Conservation (phyloP, 208 protist genomes). For the Trichomonas tenax region DNA sequence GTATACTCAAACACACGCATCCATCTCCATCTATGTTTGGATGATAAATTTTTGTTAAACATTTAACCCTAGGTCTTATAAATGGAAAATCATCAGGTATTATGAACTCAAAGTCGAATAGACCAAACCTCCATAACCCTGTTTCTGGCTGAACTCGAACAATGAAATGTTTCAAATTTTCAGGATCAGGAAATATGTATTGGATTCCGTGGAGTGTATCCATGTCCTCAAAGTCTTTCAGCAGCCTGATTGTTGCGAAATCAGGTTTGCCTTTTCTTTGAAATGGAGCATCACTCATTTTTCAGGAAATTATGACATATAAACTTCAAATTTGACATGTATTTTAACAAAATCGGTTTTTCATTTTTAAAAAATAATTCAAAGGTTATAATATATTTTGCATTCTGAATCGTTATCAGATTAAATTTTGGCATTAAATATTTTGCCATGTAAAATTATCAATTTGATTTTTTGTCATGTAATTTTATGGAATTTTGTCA, state of each 20-base stretch:
- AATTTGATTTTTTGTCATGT: no score
- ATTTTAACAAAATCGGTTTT: no score
- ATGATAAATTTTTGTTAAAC: not conserved
- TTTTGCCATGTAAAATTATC: no score
- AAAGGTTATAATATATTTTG: no score
- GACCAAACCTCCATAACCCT: not conserved
- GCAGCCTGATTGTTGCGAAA: not conserved
- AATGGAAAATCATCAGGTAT: constrained; percentile 19
- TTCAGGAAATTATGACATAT: no score
- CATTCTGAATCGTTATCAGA: no score
- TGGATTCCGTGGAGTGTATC: not conserved
- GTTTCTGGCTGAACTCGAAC: not conserved
- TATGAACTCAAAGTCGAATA: not conserved
- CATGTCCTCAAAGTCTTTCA: not conserved
- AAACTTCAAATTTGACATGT: no score
- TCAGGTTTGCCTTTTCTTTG: not conserved
- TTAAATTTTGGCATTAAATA: no score
- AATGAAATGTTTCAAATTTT: not conserved
- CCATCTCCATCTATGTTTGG: constrained; percentile 4
- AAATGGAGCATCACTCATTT: no score
- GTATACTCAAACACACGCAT: not conserved
- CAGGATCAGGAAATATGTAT: not conserved
- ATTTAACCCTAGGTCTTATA: not conserved
- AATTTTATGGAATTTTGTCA: no score
- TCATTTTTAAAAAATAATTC: no score